A percentile compares a stretch with the other conserved stretches of the same genome.
Conservation (phyloP, 2,329 filamentous ascomycete species). For the Beauveria sp. region DNA sequence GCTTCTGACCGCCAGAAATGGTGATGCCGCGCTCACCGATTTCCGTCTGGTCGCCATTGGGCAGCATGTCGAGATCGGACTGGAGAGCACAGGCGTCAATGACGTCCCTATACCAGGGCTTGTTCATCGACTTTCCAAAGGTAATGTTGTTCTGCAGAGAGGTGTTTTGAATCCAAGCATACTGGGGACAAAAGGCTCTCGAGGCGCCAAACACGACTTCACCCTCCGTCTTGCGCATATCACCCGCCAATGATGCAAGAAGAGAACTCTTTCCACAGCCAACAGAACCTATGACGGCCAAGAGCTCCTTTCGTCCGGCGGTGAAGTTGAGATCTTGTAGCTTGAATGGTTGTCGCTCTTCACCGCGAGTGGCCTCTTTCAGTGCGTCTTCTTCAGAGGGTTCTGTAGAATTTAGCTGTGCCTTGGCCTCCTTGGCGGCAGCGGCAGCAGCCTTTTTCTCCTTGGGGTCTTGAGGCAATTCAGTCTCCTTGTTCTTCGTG, state of each 20-base stretch:
- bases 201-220: slow-evolving; percentile 69
- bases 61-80: slow-evolving; percentile 87
- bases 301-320: slow-evolving; percentile 66
- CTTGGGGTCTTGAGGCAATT: slow-evolving; percentile 36
- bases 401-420: slow-evolving; percentile 27
- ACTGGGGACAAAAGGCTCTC: slow-evolving; percentile 88
- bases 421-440: slow-evolving; percentile 39
- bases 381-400: slow-evolving; percentile 16
- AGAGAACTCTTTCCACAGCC: slow-evolving; percentile 87
- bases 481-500: slow-evolving; percentile 23
- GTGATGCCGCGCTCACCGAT: slow-evolving; percentile 95
- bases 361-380: slow-evolving; percentile 41
- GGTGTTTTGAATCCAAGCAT: slow-evolving; percentile 95
- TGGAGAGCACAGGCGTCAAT: slow-evolving; percentile 76
- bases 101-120: slow-evolving; percentile 76
- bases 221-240: slow-evolving; percentile 80
- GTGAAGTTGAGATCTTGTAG: slow-evolving; percentile 60
- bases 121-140: slow-evolving; percentile 74
- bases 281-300: slow-evolving; percentile 83
- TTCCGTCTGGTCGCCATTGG: slow-evolving; percentile 79
- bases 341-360: slow-evolving; percentile 62
- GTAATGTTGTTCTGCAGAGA: slow-evolving; percentile 82
- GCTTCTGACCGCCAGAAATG: slow-evolving; percentile 91
- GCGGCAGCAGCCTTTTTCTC: slow-evolving; percentile 34
- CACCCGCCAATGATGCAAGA: slow-evolving; percentile 80